Conservation (phyloP, 805 yeast genomes). For the Myxozyma monticola region DNA sequence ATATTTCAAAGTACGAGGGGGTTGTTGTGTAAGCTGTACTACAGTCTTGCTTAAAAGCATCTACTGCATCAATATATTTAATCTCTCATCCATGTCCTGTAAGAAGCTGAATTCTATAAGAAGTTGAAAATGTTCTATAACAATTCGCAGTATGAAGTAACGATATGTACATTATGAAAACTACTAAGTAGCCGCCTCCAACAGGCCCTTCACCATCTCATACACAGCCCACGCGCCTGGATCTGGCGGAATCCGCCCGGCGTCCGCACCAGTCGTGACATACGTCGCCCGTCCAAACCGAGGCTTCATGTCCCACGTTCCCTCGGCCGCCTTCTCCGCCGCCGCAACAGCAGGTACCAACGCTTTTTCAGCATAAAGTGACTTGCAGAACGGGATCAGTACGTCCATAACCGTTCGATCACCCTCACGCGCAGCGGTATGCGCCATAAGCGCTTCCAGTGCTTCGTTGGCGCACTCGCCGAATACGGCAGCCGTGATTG, state of each 20-base stretch:
- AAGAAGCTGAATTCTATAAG: no score
- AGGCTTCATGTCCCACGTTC: slow-evolving; percentile 73
- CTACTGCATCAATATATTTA: no score
- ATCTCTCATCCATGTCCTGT: no score
- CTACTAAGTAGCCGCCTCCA: no score
- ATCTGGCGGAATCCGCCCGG: slow-evolving; percentile 61
- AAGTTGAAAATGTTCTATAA: no score
- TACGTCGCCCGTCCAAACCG: slow-evolving; percentile 93
- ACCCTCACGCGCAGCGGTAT: slow-evolving; percentile 85
- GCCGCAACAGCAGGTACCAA: slow-evolving; percentile 50
- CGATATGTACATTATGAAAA: no score
- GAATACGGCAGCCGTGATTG: slow-evolving; percentile 10
- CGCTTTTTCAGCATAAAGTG: slow-evolving; percentile 53
- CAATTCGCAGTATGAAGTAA: no score
- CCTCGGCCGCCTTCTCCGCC: slow-evolving; percentile 78
- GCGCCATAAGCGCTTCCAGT: slow-evolving; percentile 69
- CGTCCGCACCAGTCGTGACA: slow-evolving; percentile 47
- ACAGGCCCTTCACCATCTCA: slow-evolving; percentile 53
- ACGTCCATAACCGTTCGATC: slow-evolving; percentile 90
- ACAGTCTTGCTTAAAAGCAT: no score
- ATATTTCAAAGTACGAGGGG: slow-evolving; percentile 15
- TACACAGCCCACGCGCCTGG: slow-evolving; percentile 92
- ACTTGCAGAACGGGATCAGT: slow-evolving; percentile 78
- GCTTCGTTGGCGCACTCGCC: slow-evolving; percentile 49
- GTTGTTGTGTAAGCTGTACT: no score